Evolutionary conservation across 1,284 basidiomycete species (phyloP), one percentile per base, ranked within the genome.

Genomic region (Jaminaea rosea): DNA sequence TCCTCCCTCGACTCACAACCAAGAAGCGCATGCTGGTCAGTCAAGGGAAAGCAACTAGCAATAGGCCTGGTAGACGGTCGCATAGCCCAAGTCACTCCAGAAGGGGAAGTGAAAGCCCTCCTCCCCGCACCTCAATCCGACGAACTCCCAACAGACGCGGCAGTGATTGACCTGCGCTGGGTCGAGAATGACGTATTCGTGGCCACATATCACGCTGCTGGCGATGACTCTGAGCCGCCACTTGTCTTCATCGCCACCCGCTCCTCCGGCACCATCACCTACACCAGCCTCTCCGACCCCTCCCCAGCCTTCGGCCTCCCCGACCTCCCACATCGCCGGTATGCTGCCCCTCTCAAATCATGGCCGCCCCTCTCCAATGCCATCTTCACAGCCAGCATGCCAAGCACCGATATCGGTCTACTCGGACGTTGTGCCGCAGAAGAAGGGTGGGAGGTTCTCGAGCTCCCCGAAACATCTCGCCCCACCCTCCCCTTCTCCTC

Each of bases 1-100:
- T 60, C 15, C 52, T 70, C 15, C 48, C 31, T 3, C 39, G 52
- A 15, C 46, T 52, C 2, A 49, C 53, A 1, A 55, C 52, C 19
- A 51, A 50, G 5, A 47, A 50, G 2, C 84, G 84, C 84, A 4
- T 81, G 83, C 19, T 90, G 88, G 87, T 89, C 88, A 2, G 83
- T 86, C 1, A 88, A 87, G 69, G 88, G 87, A 42, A 90, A 88
- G 70, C 87, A 88, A 58, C 75, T 90, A 28, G 87, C 85, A 0
- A 79, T 88, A 36, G 88, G 85, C 26, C 75, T 87, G 13, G 79
- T 80, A 53, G 79, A 78, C 17, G 87, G 88, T 3, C 82, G 85
- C 52, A 82, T 90, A 27, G 70, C 84, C 36, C 83, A 86, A 2
- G 86, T 83, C 68, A 79, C 80, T 32, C 80, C 84, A 11, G 78